Evolutionary conservation across 75 land plant genomes (phyloP).

Genomic region (Sequoiadendron giganteum): DNA sequence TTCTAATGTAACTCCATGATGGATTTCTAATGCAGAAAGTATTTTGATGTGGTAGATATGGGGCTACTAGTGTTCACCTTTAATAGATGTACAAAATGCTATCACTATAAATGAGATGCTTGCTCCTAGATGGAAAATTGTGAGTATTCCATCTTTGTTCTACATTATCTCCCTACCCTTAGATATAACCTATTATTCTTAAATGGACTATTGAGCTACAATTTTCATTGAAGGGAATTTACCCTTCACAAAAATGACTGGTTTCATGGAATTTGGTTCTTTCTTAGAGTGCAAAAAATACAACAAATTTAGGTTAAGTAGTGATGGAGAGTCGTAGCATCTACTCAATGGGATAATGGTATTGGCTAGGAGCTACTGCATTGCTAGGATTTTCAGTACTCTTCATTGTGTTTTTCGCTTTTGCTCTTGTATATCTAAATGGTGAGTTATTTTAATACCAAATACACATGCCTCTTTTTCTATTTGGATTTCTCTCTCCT

Average conservation of each 20-base stretch:
- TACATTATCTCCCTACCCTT: background rate
- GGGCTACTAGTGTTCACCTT: constrained; percentile 77
- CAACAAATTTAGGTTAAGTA: constrained; percentile 43
- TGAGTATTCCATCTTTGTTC: background rate
- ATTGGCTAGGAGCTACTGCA: constrained; percentile 76
- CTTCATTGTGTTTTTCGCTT: constrained; percentile 75
- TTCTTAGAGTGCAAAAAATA: constrained; percentile 40
- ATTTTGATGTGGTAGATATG: constrained; percentile 71
- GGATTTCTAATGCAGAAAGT: constrained; percentile 18
- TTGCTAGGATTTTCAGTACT: constrained; percentile 59
- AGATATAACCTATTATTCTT: background rate
- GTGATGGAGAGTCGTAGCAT: constrained; percentile 45
- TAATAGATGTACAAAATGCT: constrained; percentile 58
- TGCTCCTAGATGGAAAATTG: constrained; percentile 56
- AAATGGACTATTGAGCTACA: background rate
- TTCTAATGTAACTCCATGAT: background rate
- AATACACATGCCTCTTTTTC: background rate
- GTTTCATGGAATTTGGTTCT: background rate
- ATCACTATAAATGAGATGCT: constrained; percentile 55
- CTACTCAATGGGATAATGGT: constrained; percentile 51
- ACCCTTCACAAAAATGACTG: background rate
- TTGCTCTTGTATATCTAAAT: constrained; percentile 64
- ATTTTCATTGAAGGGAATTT: background rate
- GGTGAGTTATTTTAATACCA: constrained; percentile 39
- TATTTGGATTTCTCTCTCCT: background rate